Evolutionary conservation across 768 basidiomycete genomes (phyloP), one percentile per base, ranked within the genome.

Genomic region (Kwoniella botswanensis): DNA sequence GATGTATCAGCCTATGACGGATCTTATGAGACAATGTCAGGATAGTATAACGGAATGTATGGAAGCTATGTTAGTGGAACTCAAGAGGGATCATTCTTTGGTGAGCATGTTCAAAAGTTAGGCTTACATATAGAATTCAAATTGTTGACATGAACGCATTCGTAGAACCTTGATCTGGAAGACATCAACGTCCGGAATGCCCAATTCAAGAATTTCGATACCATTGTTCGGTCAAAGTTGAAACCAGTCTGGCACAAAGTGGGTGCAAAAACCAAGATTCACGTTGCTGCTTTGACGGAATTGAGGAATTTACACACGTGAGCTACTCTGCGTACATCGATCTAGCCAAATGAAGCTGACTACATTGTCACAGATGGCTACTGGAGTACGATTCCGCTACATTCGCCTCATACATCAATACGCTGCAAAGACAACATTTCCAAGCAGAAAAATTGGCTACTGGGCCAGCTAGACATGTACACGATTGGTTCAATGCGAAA

Each of bases 201-300:
- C 0, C 94, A 98, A 76, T 98, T 98, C 83, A 89, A 90, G 43
- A 93, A 92, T 1, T 99, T 98, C 78, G 95, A 98, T 78, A 85
- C 88, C 21, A 87, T 96, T 61, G 94, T 98, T 2, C 89, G 95
- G 3, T 88, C 89, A 42, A 93, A 95, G 77, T 88, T 98, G 9
- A 93, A 97, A 82, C 88, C 94, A 0, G 91, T 97, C 7, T 98
- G 97, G 96, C 94, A 98, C 83, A 93, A 94, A 84, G 95, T 96
- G 29, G 94, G 94, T 0, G 90, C 93, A 0, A 91, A 89, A 71
- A 98, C 95, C 4, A 94, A 93, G 76, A 93, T 94, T 71, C 88
- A 98, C 12, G 93, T 98, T 10, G 88, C 87, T 62, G 96, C 98
- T 81, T 88, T 99, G 18, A 90, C 91, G 0, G 91, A 90, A 1